Percentiles rank a stretch among this genome's conserved stretches.
phyloP scores from a whole-genome alignment of 768 basidiomycete genomes.

The Tephrocybe sp. region DNA sequence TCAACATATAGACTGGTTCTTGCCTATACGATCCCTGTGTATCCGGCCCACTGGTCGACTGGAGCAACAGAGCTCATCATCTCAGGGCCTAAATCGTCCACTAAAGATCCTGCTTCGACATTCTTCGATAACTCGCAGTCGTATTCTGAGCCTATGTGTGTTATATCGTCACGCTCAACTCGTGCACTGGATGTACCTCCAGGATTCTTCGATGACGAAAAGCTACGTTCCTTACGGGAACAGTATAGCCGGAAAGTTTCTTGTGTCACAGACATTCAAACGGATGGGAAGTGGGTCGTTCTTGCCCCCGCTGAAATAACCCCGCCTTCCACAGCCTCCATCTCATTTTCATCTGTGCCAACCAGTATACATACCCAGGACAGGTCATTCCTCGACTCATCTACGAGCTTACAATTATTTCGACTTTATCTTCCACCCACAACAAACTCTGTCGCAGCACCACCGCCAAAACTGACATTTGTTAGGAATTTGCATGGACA shows the following conservation, averaged over 20 bases:
- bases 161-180: slow-evolving; percentile 59
- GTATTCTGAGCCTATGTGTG: slow-evolving; percentile 37
- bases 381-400: slow-evolving; percentile 28
- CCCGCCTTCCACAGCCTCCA: slow-evolving; percentile 17
- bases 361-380: slow-evolving; percentile 1
- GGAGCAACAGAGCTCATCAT: slow-evolving; percentile 79
- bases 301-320: slow-evolving; percentile 57
- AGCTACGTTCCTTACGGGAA: slow-evolving; percentile 62
- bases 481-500: slow-evolving; percentile 74
- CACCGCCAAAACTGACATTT: slow-evolving; percentile 67
- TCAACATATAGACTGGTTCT: slow-evolving; percentile 70
- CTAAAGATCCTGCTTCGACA: slow-evolving; percentile 14
- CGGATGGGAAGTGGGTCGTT: slow-evolving; percentile 86
- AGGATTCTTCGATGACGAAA: slow-evolving; percentile 70
- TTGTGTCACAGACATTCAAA: slow-evolving; percentile 70
- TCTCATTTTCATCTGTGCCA: slow-evolving; percentile 14
- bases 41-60: slow-evolving; percentile 78
- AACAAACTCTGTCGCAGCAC: slow-evolving; percentile 46
- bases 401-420: slow-evolving; percentile 70
- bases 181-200: slow-evolving; percentile 71
- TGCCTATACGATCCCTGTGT: slow-evolving; percentile 75
- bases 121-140: slow-evolving; percentile 8
- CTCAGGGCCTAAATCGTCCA: slow-evolving; percentile 29
- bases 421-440: slow-evolving; percentile 59
- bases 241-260: slow-evolving; percentile 79